These are phyloP conservation scores for Narthecium ossifragum DNA, from an alignment of 106 monocot genomes.

Conservation along the genomic window DNA sequence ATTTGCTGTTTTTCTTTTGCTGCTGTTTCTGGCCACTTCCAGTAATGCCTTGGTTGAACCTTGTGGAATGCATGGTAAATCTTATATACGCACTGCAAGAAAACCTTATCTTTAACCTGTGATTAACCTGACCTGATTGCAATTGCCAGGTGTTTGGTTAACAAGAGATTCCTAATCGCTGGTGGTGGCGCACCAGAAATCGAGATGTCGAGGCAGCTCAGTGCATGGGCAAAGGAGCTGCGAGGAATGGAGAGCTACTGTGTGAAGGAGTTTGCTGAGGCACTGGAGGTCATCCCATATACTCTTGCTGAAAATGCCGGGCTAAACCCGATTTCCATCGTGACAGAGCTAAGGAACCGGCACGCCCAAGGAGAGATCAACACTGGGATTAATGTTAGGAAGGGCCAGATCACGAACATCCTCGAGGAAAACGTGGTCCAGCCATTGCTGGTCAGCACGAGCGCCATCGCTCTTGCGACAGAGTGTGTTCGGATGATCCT, in stretches of 20 bases:
- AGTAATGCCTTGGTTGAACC: no score
- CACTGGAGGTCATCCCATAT: slow-evolving; percentile 90
- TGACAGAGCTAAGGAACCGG: slow-evolving; percentile 88
- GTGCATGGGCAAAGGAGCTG: slow-evolving; percentile 80
- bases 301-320: slow-evolving; percentile 96
- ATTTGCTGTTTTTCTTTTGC: no score
- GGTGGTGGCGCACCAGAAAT: slow-evolving; percentile 98
- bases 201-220: slow-evolving; percentile 86
- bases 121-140: no score
- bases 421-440: slow-evolving; percentile 98
- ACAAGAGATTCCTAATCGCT: slow-evolving; percentile 85
- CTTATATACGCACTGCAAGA: no score
- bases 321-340: slow-evolving; percentile 77
- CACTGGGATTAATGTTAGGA: slow-evolving; percentile 94
- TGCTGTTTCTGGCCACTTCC: no score
- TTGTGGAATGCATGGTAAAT: no score
- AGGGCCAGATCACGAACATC: slow-evolving; percentile 92
- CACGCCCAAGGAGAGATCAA: slow-evolving; percentile 87
- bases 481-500: slow-evolving; percentile 99
- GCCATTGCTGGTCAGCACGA: slow-evolving; percentile 88
- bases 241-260: slow-evolving; percentile 95
- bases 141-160: slow-evolving; percentile 77
- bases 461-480: slow-evolving; percentile 69
- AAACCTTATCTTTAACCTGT: no score
- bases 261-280: slow-evolving; percentile 85